Evolutionary conservation across 1,284 basidiomycete species (phyloP), one percentile per base, ranked within the genome.

Genomic region (Ustilago bromivora): DNA sequence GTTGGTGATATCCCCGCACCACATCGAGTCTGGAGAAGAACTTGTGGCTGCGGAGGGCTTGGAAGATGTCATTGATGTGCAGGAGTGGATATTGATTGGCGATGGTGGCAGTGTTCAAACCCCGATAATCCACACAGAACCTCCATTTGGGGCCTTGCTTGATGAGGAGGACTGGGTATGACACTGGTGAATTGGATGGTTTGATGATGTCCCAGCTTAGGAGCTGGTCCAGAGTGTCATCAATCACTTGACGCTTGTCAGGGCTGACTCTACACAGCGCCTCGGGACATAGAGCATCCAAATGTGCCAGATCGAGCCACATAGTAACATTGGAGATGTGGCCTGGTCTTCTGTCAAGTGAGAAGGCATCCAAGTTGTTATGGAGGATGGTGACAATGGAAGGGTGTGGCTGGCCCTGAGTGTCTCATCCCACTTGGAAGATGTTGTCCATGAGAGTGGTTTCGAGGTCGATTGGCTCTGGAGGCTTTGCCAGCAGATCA

Each of bases 1-100:
- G 38, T 35, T 56, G 54, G 32, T 56, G 54, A 23, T 56, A 56
- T 2, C 54, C 36, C 6, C 17, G 15, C 11, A 56, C 40, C 35
- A 36, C 36, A 19, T 40, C 19, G 7, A 56, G 34, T 32, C 49
- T 10, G 1, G 49, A 52, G 23, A 52, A 52, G 49, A 23, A 52
- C n/a, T 6, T 31, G 31, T 54, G 17, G 3, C 52, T n/a, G 32
- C 32, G 2, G 19, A 54, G 34, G n/a, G 52, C 52, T 28, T 56
- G 1, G 36, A 56, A 56, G 54, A 56, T 38, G n/a, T 56, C 36
- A 9, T 56, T n/a, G 19, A 56, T 56, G 4, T 10, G 3, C 10
- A 36, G 54, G 1, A 56, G 54, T 19, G 36, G 54, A 23, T 56
- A 56, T 1, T 7, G 19, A n/a, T 56, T 38, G 4, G 54, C 17